phyloP scores from a whole-genome alignment of 2,329 filamentous ascomycete genomes.

The Fusarium ramigenum region DNA sequence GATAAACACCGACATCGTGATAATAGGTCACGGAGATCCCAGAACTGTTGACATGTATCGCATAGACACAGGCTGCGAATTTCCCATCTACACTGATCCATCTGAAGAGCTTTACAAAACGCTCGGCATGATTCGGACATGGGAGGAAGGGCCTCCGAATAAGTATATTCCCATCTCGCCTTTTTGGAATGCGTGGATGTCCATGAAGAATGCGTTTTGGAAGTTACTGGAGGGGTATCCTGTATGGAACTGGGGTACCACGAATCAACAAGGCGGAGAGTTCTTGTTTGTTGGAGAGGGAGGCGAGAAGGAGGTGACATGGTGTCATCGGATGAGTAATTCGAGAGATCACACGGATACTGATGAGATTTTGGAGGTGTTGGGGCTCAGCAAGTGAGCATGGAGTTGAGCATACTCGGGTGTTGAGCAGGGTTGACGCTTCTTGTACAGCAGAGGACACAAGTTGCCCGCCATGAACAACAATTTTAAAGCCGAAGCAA shows the following conservation, averaged over 20 bases:
- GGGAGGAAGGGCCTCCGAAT: constrained; percentile 1
- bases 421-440: not conserved
- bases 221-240: not conserved
- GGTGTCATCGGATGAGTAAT: constrained; percentile 28
- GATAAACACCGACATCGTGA: constrained; percentile 14
- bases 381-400: not conserved
- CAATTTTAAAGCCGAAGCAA: rapidly evolving
- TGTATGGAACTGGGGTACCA: not conserved
- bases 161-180: not conserved
- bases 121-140: constrained; percentile 17
- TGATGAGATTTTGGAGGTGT: constrained; percentile 13
- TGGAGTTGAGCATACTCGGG: rapidly evolving
- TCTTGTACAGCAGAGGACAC: rapidly evolving
- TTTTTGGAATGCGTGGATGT: not conserved
- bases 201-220: not conserved
- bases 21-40: constrained; percentile 5
- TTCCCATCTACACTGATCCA: constrained; percentile 22
- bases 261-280: constrained; percentile 22
- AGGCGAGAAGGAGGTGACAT: not conserved
- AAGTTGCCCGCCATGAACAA: rapidly evolving
- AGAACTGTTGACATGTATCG: constrained; percentile 17
- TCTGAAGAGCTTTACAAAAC: constrained; percentile 9
- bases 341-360: constrained; percentile 18
- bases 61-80: constrained; percentile 19
- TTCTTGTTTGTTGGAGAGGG: constrained; percentile 19